Evolutionary conservation across 345 rosid species (phyloP), one percentile per base, ranked within the genome.

Genomic region (Jatropha curcas): DNA sequence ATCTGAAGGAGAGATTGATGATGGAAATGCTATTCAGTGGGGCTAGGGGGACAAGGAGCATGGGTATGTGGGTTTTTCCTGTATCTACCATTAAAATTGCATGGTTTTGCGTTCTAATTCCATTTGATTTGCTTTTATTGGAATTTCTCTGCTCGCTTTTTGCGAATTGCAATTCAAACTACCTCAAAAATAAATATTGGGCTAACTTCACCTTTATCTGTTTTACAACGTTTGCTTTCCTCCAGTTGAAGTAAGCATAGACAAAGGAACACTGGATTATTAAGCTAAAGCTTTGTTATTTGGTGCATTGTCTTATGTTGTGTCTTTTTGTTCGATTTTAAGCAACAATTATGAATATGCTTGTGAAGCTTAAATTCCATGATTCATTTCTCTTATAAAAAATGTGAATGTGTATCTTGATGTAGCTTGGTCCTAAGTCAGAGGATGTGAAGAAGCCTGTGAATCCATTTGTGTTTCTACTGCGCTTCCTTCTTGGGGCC

Each of bases 401-500:
- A 59, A 25, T 22, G 14, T 2, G 17, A 55, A 22, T 51, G 28
- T 68, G 17, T 52, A 5, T 71, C 34, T 74, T 71, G 68, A 10
- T 67, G 39, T 71, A 82, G 82, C 82, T 79, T 46, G 82, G 76
- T 66, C 79, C 82, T 0, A 76, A 76, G 77, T 71, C 64, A 34
- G 82, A 82, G 78, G 85, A 76, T 55, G 80, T 79, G 67, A 39
- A 39, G 52, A 73, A 79, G 72, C 82, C 82, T 2, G 74, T 70
- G 46, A 76, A 82, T 35, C 79, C 68, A 13, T 56, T 82, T 24
- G 33, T 64, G 37, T 82, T 82, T 66, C n/a, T 77, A 25, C 5
- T 48, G 63, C 74, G 74, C 11, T 72, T 79, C 60, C 30, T 82
- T 34, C 56, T 82, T 1, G 82, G 82, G 22, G 70, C 65, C 17